Evolutionary conservation across 2,329 filamentous ascomycete species (phyloP), one percentile per base, ranked within the genome.

Genomic region (Coleophoma cylindrospora): DNA sequence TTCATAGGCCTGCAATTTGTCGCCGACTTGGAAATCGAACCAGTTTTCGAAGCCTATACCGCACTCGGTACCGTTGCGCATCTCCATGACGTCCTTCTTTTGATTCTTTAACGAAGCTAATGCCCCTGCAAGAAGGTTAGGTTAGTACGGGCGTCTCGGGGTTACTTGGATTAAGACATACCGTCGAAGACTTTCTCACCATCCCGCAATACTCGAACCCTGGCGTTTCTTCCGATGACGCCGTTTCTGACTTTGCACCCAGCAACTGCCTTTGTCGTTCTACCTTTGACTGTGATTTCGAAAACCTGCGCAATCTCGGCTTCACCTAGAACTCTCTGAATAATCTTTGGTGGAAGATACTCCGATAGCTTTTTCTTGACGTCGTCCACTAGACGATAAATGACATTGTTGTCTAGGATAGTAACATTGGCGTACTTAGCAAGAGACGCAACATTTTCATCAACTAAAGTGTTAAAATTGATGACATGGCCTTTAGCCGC

Each of bases 41-140:
- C 90, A 99, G 33, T 76, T 79, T 3, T 86, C 83, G 62, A 99
- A 92, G 47, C 82, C 84, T 58, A 99, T 85, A 57, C 94, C 94
- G 62, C 94, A 99, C 69, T 99, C 94, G n/a, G 79, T 82, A 51
- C 91, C 91, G 70, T 95, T 97, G 61, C 83, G 84, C 83, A 95
- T 94, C 64, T 96, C 89, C 43, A 75, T 74, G 32, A 94, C 88
- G 57, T 96, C 89, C 67, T 95, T 95, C 77, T 97, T 96, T 67
- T 87, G 83, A 62, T 95, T 88, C 72, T 94, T 96, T 51, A 99
- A 81, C 1, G 89, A 89, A 15, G 82, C 78, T 40, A 97, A 80
- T 47, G 77, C 78, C 57, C 91, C 92, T 96, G 51, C 27, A 50
- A 19, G 33, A 0, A 38, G 40, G 49, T 49, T 62, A 56, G 36